A percentile compares a stretch with the other conserved stretches of the same genome.
Conservation (phyloP, 176 grass and related monocot genomes). For the Zoysia pacifica region DNA sequence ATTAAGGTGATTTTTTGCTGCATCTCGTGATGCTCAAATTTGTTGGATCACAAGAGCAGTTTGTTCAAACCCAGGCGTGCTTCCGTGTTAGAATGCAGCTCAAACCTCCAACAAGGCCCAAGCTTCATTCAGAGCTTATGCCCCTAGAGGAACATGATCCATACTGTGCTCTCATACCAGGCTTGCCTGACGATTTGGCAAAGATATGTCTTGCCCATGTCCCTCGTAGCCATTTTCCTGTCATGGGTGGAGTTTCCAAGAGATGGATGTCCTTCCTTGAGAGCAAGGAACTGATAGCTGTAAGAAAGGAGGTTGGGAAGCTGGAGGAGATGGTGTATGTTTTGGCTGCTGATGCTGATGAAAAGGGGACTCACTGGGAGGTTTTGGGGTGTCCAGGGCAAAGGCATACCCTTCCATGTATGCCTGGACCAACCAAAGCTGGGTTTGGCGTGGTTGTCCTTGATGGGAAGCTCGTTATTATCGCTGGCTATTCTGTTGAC, state of each 20-base stretch:
- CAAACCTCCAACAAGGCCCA: constrained; percentile 42
- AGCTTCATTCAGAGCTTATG: constrained; percentile 43
- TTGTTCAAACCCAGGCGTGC: constrained; percentile 40
- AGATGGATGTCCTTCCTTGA: constrained; percentile 79
- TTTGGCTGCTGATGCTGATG: constrained; percentile 53
- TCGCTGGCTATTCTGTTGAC: constrained; percentile 66
- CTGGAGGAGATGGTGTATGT: constrained; percentile 82
- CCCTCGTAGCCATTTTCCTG: constrained; percentile 62
- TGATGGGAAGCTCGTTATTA: constrained; percentile 70
- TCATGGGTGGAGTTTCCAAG: constrained; percentile 82
- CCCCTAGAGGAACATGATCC: constrained; percentile 27
- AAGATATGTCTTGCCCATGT: constrained; percentile 80
- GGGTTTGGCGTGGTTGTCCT: constrained; percentile 82
- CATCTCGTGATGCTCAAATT: constrained; percentile 51
- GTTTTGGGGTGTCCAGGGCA: constrained; percentile 45
- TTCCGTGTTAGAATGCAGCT: constrained; percentile 39
- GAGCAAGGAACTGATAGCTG: constrained; percentile 76
- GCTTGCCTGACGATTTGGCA: constrained; percentile 87
- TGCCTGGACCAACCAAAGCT: constrained; percentile 69
- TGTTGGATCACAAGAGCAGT: constrained; percentile 27
- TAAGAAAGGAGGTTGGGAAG: constrained; percentile 70
- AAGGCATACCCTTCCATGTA: constrained; percentile 61
- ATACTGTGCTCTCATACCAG: constrained; percentile 67
- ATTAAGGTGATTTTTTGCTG: constrained; percentile 37
- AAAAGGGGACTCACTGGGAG: constrained; percentile 74